Evolutionary conservation across 1,284 basidiomycete species (phyloP), one percentile per base, ranked within the genome.

Genomic region (Malassezia arunalokei): DNA sequence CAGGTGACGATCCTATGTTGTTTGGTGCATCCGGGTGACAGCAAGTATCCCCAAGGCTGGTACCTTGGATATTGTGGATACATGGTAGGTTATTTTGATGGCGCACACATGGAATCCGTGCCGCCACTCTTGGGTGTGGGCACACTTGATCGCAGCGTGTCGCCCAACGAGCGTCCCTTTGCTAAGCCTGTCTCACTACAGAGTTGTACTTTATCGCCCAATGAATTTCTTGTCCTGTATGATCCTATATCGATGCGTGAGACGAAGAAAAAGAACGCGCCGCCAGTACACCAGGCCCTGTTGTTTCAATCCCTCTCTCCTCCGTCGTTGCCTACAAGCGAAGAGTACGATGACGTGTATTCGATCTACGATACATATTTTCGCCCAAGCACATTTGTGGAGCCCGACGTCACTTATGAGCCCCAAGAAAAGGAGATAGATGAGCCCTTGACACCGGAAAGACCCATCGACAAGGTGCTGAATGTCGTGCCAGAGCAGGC

Each of bases 1-100:
- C 60, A 59, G 41, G 69, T 73, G 56, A 62, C 64, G 31, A 67
- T 69, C 12, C 62, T 73, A 20, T 63, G 60, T 32, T 51, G 59
- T 35, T 58, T 69, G 28, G 7, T 31, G 14, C 14, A 8, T 0
- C 44, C 49, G 15, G 31, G 41, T 9, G 30, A 43, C 9, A 54
- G 48, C 45, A 54, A 49, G 28, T 57, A 42, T 33, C 20, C 43
- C 3, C 15, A 40, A 17, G 43, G 49, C 29, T 37, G 43, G 3
- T 35, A 15, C 17, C 48, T 50, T 5, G 28, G 57, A 54, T 44
- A 31, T 40, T 17, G 57, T 53, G 40, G 40, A 46, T 15, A 62
- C 54, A 51, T 56, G 47, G 40, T 47, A 54, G 42, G 59, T 40
- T 40, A 51, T 40, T 58, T 42, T 27, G 28, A 37, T 8, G 35